Evolutionary conservation across 1,139 yeast species (phyloP).

Genomic region (Fermentozyma sake): DNA sequence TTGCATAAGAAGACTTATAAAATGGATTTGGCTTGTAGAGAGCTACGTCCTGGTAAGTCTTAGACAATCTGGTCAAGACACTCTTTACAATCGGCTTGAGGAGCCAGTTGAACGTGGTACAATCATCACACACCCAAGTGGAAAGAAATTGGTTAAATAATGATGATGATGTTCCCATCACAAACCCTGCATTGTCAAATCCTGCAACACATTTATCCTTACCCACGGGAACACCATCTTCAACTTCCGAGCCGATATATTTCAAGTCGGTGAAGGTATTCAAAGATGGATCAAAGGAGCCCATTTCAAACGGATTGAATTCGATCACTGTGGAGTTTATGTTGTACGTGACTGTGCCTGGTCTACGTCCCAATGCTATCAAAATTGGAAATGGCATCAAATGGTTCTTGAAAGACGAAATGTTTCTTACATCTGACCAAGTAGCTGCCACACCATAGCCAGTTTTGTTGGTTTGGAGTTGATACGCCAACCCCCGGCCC

Average conservation of each 20-base stretch:
- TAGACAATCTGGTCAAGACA: slow-evolving; percentile 43
- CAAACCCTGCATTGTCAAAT: slow-evolving; percentile 72
- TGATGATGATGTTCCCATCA: slow-evolving; percentile 75
- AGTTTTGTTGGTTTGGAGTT: slow-evolving; percentile 23
- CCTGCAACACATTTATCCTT: slow-evolving; percentile 53
- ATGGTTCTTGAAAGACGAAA: slow-evolving; percentile 23
- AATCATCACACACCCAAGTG: slow-evolving; percentile 46
- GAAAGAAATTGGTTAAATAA: slow-evolving; percentile 69
- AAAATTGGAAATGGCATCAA: slow-evolving; percentile 41
- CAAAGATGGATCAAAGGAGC: slow-evolving; percentile 38
- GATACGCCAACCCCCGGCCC: slow-evolving; percentile 39
- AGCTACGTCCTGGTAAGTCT: slow-evolving; percentile 35
- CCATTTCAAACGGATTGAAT: slow-evolving; percentile 41
- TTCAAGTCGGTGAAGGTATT: slow-evolving; percentile 34
- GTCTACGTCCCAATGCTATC: slow-evolving; percentile 33
- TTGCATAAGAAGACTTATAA: slow-evolving; percentile 38
- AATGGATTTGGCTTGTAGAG: slow-evolving; percentile 50
- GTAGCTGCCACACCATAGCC: slow-evolving; percentile 22
- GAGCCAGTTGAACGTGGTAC: slow-evolving; percentile 41
- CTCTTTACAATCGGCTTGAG: slow-evolving; percentile 41
- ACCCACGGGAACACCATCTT: slow-evolving; percentile 25
- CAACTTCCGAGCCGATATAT: slow-evolving; percentile 32
- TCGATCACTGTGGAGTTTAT: slow-evolving; percentile 38
- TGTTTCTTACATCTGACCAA: slow-evolving; percentile 31
- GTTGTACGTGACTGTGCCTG: slow-evolving; percentile 28